phyloP scores from a whole-genome alignment of 2,329 filamentous ascomycete genomes.

The Apiospora kogelbergensis region DNA sequence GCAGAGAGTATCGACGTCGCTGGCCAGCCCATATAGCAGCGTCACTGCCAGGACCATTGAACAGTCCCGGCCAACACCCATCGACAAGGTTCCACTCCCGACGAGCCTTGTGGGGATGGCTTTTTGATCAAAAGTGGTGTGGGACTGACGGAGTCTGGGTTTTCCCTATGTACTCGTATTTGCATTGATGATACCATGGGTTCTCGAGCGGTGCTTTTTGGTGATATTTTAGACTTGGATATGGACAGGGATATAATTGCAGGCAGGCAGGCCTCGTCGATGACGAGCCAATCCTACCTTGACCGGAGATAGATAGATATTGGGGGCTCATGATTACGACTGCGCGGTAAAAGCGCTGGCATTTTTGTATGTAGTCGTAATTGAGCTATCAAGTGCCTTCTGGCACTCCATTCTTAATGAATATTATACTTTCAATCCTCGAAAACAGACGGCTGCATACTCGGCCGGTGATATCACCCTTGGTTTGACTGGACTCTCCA shows the following conservation, averaged over 20 bases:
- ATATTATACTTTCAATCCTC: neutral
- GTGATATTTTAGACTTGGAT: constrained; percentile 6
- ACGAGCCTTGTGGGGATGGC: constrained; percentile 14
- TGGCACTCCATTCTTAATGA: neutral
- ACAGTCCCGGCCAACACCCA: constrained; percentile 22
- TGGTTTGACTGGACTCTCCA: neutral
- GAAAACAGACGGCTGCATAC: neutral
- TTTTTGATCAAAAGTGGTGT: constrained; percentile 4
- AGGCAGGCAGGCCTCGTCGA: neutral
- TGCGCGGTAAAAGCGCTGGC: neutral
- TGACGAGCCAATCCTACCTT: neutral
- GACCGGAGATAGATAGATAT: neutral
- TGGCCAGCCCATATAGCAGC: constrained; percentile 46
- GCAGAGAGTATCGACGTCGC: constrained; percentile 46
- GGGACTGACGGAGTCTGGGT: neutral
- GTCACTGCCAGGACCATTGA: constrained; percentile 41
- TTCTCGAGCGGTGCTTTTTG: neutral
- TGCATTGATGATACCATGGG: constrained; percentile 16
- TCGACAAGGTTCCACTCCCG: constrained; percentile 17
- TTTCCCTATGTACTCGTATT: constrained; percentile 8
- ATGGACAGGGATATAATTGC: neutral
- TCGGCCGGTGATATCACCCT: neutral
- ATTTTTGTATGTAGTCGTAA: neutral
- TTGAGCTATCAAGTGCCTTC: neutral
- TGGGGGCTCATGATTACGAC: neutral